These are phyloP conservation scores for Aureobasidium pullulans DNA, from an alignment of 2,329 filamentous ascomycete species.

Conservation along the genomic window DNA sequence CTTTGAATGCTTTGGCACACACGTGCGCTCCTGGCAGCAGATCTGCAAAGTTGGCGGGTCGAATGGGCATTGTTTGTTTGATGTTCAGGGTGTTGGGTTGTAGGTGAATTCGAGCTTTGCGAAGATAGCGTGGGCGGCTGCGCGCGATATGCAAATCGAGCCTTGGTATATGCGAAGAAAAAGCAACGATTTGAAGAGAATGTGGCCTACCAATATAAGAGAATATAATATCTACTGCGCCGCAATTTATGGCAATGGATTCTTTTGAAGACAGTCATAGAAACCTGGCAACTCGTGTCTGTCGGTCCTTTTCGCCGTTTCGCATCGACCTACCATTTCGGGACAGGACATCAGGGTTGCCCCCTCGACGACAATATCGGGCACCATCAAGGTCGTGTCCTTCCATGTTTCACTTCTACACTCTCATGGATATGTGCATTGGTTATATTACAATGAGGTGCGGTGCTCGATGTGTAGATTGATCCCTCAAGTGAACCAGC, in stretches of 20 bases:
- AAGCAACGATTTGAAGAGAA: too few species aligned
- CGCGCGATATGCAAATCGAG: background rate
- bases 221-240: background rate
- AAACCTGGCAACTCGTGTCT: background rate
- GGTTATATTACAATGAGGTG: too few species aligned
- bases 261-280: background rate
- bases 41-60: conserved; percentile 21
- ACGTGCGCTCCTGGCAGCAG: conserved; percentile 21
- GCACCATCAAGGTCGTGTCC: background rate
- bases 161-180: background rate
- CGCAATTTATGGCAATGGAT: background rate
- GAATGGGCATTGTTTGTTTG: conserved; percentile 19
- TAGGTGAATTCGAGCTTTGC: background rate
- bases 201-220: background rate
- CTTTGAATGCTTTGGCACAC: conserved; percentile 21
- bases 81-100: background rate
- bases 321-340: background rate
- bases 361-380: background rate
- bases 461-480: too few species aligned
- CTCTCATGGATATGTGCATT: too few species aligned
- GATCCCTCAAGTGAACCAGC: too few species aligned
- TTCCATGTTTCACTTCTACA: too few species aligned
- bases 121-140: too few species aligned
- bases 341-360: background rate
- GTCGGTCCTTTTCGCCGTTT: background rate